These are phyloP conservation scores for Naganishia vaughanmartiniae DNA, from an alignment of 768 basidiomycete species.

Conservation along the genomic window DNA sequence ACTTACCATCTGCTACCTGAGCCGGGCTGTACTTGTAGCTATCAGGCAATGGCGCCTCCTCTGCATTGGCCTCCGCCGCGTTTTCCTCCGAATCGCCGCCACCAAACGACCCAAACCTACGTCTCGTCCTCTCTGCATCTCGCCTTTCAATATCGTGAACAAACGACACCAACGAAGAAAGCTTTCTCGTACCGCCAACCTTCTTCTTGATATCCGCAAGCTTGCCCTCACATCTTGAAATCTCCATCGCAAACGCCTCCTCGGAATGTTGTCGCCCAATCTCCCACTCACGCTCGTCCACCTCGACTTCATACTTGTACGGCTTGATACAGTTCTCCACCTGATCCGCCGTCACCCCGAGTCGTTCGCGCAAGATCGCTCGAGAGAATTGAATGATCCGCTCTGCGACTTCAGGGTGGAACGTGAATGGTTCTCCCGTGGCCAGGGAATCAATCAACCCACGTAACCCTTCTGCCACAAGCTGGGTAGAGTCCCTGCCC, in stretches of 20 bases:
- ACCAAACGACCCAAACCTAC: slow-evolving; percentile 28
- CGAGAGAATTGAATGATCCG: slow-evolving; percentile 89
- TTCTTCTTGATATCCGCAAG: slow-evolving; percentile 79
- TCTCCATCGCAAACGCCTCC: slow-evolving; percentile 78
- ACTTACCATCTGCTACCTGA: slow-evolving; percentile 84
- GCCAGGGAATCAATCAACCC: slow-evolving; percentile 86
- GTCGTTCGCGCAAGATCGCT: slow-evolving; percentile 84
- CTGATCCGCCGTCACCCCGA: slow-evolving; percentile 93
- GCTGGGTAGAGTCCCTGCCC: slow-evolving; percentile 85
- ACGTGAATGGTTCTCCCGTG: slow-evolving; percentile 80
- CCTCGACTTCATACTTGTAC: slow-evolving; percentile 96
- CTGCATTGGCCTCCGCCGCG: slow-evolving; percentile 56
- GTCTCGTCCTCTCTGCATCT: slow-evolving; percentile 49
- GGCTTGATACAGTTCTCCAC: slow-evolving; percentile 99
- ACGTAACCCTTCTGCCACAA: slow-evolving; percentile 90
- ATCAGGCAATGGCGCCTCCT: slow-evolving; percentile 61
- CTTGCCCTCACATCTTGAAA: slow-evolving; percentile 77
- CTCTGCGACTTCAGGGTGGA: slow-evolving; percentile 83
- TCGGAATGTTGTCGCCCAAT: slow-evolving; percentile 71
- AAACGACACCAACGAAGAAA: slow-evolving; percentile 73
- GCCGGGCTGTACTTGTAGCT: slow-evolving; percentile 88
- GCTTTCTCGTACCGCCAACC: slow-evolving; percentile 79
- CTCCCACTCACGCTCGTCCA: slow-evolving; percentile 90
- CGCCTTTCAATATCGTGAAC: slow-evolving; percentile 77
- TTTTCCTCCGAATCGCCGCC: slow-evolving; percentile 15